Percentiles rank a stretch among this genome's conserved stretches.
These are phyloP conservation scores for Austroboletus festivus DNA, from an alignment of 768 basidiomycete species.

Conservation along the genomic window DNA sequence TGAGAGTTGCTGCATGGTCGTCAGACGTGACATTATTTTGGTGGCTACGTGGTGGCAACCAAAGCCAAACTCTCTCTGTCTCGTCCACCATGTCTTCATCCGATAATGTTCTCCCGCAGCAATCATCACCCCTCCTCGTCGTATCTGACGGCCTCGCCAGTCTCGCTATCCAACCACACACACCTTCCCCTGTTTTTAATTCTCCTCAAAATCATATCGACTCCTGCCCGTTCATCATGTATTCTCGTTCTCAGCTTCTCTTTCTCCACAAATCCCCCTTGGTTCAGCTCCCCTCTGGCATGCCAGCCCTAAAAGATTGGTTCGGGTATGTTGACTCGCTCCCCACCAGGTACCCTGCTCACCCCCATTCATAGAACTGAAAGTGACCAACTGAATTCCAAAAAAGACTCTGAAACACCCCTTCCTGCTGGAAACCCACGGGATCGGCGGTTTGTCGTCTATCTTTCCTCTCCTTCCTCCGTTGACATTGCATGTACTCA, in stretches of 20 bases:
- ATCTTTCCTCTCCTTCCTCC: background rate
- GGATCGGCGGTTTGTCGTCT: conserved; percentile 59
- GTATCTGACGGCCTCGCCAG: conserved; percentile 33
- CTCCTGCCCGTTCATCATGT: conserved; percentile 53
- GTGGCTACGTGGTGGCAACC: conserved; percentile 11
- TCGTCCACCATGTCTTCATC: conserved; percentile 34
- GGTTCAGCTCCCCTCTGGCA: conserved; percentile 63
- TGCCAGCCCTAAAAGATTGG: conserved; percentile 85
- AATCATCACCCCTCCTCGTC: conserved; percentile 22
- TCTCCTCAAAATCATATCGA: conserved; percentile 20
- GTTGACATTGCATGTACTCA: conserved; percentile 28
- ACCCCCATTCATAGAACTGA: conserved; percentile 42
- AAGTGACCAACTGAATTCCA: conserved; percentile 39
- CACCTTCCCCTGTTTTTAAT: conserved; percentile 4
- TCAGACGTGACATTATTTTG: conserved; percentile 13
- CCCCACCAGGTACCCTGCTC: conserved; percentile 9
- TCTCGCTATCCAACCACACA: conserved; percentile 27
- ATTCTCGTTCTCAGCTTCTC: conserved; percentile 69
- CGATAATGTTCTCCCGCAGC: conserved; percentile 20
- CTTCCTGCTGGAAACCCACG: conserved; percentile 49
- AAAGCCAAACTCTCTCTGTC: conserved; percentile 1
- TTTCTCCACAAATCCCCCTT: conserved; percentile 71
- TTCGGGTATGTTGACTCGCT: conserved; percentile 63
- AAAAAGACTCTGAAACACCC: conserved; percentile 63
- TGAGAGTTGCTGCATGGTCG: conserved; percentile 31